phyloP scores from a whole-genome alignment of 441 rosid species.

The Syzygium syzygioides region DNA sequence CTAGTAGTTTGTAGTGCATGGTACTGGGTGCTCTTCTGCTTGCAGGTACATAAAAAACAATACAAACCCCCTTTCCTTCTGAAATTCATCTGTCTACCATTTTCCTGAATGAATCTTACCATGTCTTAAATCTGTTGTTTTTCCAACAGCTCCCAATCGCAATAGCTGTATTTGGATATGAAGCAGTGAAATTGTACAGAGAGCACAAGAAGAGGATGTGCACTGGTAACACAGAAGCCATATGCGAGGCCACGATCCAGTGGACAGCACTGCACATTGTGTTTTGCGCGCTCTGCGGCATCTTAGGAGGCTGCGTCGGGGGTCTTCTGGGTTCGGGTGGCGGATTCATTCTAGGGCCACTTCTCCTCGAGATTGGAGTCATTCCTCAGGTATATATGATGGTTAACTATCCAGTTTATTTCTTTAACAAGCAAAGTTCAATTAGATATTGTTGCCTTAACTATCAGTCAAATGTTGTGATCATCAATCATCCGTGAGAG shows the following conservation, averaged over 20 bases:
- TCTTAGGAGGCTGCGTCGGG: slow-evolving; percentile 80
- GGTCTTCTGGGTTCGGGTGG: slow-evolving; percentile 93
- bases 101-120: background rate
- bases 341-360: slow-evolving; percentile 87
- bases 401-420: background rate
- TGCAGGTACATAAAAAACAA: slow-evolving; percentile 45
- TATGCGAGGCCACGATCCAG: slow-evolving; percentile 82
- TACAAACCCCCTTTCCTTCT: background rate
- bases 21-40: slow-evolving; percentile 70
- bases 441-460: background rate
- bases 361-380: slow-evolving; percentile 93
- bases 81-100: background rate
- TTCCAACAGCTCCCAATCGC: slow-evolving; percentile 56
- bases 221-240: slow-evolving; percentile 43
- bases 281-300: slow-evolving; percentile 78
- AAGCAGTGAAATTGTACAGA: slow-evolving; percentile 55
- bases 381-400: slow-evolving; percentile 61
- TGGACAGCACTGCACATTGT: slow-evolving; percentile 69
- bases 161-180: slow-evolving; percentile 47
- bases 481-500: background rate
- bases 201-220: slow-evolving; percentile 46
- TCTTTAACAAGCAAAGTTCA: background rate
- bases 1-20: slow-evolving; percentile 51
- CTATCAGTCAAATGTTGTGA: background rate
- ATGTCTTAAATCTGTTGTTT: background rate